A percentile compares a stretch with the other conserved stretches of the same genome.
phyloP scores from a whole-genome alignment of 164 flowering plant species.

The Sextonia rubra region DNA sequence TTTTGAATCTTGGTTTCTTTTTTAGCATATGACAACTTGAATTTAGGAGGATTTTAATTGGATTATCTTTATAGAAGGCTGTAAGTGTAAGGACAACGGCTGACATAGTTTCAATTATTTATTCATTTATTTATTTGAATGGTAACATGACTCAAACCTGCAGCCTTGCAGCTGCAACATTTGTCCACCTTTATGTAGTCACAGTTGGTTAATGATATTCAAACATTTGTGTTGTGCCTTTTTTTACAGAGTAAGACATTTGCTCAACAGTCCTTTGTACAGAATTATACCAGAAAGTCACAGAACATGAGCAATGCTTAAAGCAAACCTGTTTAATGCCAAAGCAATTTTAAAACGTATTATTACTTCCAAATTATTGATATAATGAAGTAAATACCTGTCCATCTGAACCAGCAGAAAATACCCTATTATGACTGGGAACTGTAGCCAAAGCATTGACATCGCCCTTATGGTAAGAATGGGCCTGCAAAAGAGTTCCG shows the following conservation, averaged over 20 bases:
- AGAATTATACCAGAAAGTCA: neutral
- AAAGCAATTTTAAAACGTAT: neutral
- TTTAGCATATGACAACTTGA: no score
- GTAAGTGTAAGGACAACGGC: no score
- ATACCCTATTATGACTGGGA: slow-evolving; percentile 76
- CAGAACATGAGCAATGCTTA: neutral
- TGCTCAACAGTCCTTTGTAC: neutral
- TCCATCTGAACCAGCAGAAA: slow-evolving; percentile 97
- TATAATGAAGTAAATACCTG: slow-evolving; percentile 46
- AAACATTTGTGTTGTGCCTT: neutral
- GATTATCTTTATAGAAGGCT: no score
- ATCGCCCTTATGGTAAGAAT: slow-evolving; percentile 84
- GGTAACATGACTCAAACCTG: no score
- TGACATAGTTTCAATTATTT: no score
- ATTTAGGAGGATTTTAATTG: no score
- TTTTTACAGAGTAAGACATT: neutral
- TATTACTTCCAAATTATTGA: neutral
- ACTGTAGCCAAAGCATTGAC: slow-evolving; percentile 80
- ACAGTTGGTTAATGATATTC: neutral
- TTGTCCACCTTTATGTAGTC: no score
- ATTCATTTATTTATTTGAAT: no score
- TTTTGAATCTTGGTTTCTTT: no score
- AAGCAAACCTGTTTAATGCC: neutral
- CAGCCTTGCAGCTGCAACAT: no score
- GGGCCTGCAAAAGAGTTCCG: slow-evolving; percentile 85